Evolutionary conservation across 345 rosid genomes (phyloP).

Genomic region (Ailanthus altissimus): DNA sequence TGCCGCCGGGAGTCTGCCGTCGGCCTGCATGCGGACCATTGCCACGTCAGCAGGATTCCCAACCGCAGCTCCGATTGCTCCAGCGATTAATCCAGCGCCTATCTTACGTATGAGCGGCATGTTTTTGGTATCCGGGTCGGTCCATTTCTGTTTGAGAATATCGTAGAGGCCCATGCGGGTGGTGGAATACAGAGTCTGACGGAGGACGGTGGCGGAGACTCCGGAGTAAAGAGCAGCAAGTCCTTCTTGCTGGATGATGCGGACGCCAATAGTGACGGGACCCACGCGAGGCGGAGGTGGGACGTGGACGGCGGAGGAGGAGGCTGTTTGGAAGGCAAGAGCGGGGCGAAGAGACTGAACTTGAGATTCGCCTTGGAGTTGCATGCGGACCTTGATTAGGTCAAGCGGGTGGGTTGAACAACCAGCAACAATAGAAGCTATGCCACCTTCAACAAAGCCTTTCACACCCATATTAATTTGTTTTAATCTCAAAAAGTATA

Average conservation of each 20-base stretch:
- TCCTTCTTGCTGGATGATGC: slow-evolving; percentile 60
- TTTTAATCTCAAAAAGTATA: not conserved
- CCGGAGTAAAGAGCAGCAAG: slow-evolving; percentile 70
- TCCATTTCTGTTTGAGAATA: slow-evolving; percentile 67
- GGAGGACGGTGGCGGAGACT: slow-evolving; percentile 84
- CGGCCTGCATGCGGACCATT: slow-evolving; percentile 95
- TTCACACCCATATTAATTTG: slow-evolving; percentile 57
- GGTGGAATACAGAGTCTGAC: slow-evolving; percentile 82
- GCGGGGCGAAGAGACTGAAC: slow-evolving; percentile 62
- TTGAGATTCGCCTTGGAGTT: slow-evolving; percentile 68
- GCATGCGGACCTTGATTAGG: slow-evolving; percentile 87
- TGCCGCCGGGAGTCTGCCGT: slow-evolving; percentile 65
- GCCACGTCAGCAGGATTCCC: slow-evolving; percentile 96
- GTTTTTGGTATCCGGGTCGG: slow-evolving; percentile 54
- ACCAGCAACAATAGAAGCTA: slow-evolving; percentile 79
- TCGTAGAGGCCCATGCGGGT: slow-evolving; percentile 92
- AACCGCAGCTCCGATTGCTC: slow-evolving; percentile 76
- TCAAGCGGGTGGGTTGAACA: slow-evolving; percentile 88
- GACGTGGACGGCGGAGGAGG: slow-evolving; percentile 31
- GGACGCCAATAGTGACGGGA: slow-evolving; percentile 53
- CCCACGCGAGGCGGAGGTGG: slow-evolving; percentile 55
- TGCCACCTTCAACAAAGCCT: slow-evolving; percentile 89
- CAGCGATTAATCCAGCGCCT: slow-evolving; percentile 69
- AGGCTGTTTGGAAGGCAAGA: slow-evolving; percentile 49
- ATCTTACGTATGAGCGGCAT: slow-evolving; percentile 59